Evolutionary conservation across 345 rosid genomes (phyloP).

Genomic region (Clarkia xantiana): DNA sequence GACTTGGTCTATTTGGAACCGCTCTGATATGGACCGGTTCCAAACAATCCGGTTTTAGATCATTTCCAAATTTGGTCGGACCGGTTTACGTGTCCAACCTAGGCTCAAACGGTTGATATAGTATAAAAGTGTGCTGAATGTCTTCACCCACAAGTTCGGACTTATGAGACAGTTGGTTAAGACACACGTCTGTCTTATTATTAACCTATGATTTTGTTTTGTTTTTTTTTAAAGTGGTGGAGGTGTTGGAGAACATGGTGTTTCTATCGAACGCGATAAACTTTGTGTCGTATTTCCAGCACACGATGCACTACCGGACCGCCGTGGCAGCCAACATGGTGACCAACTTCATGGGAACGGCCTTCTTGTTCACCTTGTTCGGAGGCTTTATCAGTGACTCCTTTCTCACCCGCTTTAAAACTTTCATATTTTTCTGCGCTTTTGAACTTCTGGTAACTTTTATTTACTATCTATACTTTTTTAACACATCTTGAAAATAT

Average conservation of each 20-base stretch:
- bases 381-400: conserved; percentile 53
- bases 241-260: conserved; percentile 53
- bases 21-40: too few relatives aligned
- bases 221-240: conserved; percentile 25
- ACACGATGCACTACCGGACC: conserved; percentile 32
- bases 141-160: too few relatives aligned
- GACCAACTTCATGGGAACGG: conserved; percentile 56
- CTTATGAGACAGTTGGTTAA: too few relatives aligned
- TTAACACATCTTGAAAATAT: background rate
- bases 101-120: background rate
- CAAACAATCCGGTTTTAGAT: too few relatives aligned
- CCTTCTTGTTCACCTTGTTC: conserved; percentile 42
- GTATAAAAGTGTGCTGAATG: too few relatives aligned
- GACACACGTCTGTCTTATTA: background rate
- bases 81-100: background rate
- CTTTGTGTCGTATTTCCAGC: conserved; percentile 30
- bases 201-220: background rate
- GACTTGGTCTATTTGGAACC: too few relatives aligned
- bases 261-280: conserved; percentile 37
- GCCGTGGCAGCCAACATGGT: conserved; percentile 48
- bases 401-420: conserved; percentile 31
- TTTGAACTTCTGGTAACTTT: conserved; percentile 34
- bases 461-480: background rate
- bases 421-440: conserved; percentile 25
- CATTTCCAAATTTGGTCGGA: background rate